phyloP scores from a whole-genome alignment of 306 rosid genomes.

The Crataegus laevigata region DNA sequence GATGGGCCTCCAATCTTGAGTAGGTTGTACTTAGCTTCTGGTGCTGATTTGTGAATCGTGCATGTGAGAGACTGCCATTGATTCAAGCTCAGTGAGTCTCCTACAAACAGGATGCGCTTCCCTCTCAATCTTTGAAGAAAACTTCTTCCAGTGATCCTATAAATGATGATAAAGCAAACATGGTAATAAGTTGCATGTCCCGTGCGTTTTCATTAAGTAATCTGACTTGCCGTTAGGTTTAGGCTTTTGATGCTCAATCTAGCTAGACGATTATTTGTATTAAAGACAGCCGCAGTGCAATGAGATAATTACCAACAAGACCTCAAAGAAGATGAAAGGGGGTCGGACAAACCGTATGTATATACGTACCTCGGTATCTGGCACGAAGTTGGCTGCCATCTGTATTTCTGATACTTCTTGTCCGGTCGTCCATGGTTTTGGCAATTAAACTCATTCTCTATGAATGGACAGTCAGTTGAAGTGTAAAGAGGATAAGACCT shows the following conservation, averaged over 20 bases:
- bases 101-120: constrained; percentile 18
- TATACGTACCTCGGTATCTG: neutral
- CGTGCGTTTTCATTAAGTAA: no score
- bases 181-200: neutral
- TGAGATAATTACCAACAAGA: no score
- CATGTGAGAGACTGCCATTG: constrained; percentile 36
- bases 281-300: neutral
- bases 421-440: constrained; percentile 18
- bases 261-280: neutral
- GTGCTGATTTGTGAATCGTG: constrained; percentile 37
- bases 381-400: constrained; percentile 18
- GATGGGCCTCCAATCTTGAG: constrained; percentile 22
- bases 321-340: neutral
- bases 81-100: constrained; percentile 18
- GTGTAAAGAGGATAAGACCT: constrained; percentile 15
- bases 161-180: neutral
- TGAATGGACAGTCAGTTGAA: constrained; percentile 8
- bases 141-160: neutral
- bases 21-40: constrained; percentile 24
- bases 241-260: no score
- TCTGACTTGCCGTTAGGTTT: no score
- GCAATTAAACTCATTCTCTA: constrained; percentile 6
- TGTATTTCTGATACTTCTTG: constrained; percentile 10
- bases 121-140: neutral
- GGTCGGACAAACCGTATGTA: no score